Evolutionary conservation across 768 basidiomycete species (phyloP).

Genomic region (Tylopilus plumbeoviolaceoides): DNA sequence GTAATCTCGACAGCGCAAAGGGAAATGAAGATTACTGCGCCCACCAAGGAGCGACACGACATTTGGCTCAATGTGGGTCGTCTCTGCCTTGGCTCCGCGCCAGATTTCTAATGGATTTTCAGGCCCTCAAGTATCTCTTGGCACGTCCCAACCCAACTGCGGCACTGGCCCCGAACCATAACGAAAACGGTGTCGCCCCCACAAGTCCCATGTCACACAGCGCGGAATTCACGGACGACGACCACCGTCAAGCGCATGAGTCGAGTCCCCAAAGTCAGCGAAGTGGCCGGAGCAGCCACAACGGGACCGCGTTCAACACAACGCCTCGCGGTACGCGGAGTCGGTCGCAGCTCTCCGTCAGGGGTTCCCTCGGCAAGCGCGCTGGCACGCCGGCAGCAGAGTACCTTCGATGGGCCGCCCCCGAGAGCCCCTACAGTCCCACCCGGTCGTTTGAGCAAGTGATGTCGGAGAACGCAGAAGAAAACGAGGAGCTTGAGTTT

Average conservation of each 20-base stretch:
- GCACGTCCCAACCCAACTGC: constrained; percentile 54
- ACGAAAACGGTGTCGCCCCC: constrained; percentile 35
- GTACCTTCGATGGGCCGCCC: constrained; percentile 76
- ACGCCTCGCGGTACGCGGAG: constrained; percentile 77
- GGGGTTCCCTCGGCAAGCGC: constrained; percentile 77
- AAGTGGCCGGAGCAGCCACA: constrained; percentile 55
- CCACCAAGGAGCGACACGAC: constrained; percentile 92
- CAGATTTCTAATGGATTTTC: constrained; percentile 10
- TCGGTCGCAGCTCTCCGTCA: constrained; percentile 69
- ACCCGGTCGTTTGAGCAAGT: constrained; percentile 64
- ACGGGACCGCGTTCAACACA: constrained; percentile 57
- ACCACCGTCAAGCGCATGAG: constrained; percentile 42
- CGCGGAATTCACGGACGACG: constrained; percentile 48
- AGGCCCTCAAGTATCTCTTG: constrained; percentile 92
- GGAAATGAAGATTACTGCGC: constrained; percentile 99
- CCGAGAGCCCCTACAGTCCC: constrained; percentile 76
- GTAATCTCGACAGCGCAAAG: constrained; percentile 89
- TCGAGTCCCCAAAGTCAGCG: constrained; percentile 74
- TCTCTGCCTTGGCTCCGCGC: constrained; percentile 7
- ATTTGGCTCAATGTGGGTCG: constrained; percentile 86
- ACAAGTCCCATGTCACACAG: constrained; percentile 47
- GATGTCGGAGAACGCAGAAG: constrained; percentile 27
- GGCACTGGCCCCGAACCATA: constrained; percentile 25
- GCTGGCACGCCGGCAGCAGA: constrained; percentile 90
- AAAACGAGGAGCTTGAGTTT: constrained; percentile 72